phyloP scores from a whole-genome alignment of 2,329 filamentous ascomycete genomes.

The Cadophora sp. region DNA sequence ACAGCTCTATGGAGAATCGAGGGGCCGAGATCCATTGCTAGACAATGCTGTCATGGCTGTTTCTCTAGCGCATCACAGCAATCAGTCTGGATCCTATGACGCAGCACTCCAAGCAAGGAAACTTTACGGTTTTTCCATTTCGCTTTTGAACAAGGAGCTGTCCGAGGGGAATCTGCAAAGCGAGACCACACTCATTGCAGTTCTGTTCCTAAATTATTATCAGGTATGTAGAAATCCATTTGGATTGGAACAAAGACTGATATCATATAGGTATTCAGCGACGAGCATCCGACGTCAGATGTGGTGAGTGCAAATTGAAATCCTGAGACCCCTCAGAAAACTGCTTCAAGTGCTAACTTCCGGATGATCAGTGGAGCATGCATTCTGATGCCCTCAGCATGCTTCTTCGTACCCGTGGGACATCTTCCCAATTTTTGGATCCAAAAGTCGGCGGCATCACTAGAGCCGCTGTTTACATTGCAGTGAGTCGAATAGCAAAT shows the following conservation, averaged over 20 bases:
- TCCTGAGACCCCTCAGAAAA: too few relatives aligned
- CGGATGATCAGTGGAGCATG: neutral
- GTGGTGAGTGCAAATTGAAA: neutral
- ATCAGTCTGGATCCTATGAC: slow-evolving; percentile 2
- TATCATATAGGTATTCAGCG: neutral
- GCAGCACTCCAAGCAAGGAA: neutral
- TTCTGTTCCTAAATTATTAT: slow-evolving; percentile 12
- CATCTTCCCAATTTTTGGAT: neutral
- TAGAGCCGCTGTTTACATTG: slow-evolving; percentile 4
- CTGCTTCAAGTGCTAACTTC: neutral
- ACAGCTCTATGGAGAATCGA: neutral
- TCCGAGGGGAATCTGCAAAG: slow-evolving; percentile 3
- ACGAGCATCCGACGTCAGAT: slow-evolving; percentile 8
- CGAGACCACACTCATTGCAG: neutral
- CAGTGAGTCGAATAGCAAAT: neutral
- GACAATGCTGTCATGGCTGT: slow-evolving; percentile 2
- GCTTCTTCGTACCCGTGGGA: neutral
- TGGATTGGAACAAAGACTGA: too few relatives aligned
- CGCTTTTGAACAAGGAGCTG: neutral
- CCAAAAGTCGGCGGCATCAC: slow-evolving; percentile 7
- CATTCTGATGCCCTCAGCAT: slow-evolving; percentile 11
- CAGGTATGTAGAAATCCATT: neutral
- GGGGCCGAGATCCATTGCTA: neutral
- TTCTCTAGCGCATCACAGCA: slow-evolving; percentile 3
- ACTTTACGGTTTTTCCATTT: neutral